Evolutionary conservation across 1,284 basidiomycete genomes (phyloP), one percentile per base, ranked within the genome.

Genomic region (Pterulicium gracile): DNA sequence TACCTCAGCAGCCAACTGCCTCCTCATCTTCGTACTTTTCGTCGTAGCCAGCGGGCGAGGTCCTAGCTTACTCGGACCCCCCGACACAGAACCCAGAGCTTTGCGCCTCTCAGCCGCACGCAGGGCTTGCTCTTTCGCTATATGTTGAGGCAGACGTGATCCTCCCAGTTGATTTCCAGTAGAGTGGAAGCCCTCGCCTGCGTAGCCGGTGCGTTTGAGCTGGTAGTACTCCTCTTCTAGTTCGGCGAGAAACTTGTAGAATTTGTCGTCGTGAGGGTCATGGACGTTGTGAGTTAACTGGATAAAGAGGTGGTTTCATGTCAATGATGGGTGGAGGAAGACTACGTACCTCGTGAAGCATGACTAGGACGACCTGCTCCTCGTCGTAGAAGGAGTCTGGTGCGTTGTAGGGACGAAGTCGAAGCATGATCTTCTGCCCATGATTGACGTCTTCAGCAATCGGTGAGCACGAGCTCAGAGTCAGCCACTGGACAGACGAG

Each of bases 231-330:
- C 90, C 44, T 89, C 81, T 56, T 91, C 81, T 3, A 95, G 69
- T 18, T 70, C 74, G 5, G 76, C 70, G 1, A 94, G 75, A 49
- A 82, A 78, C 51, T 84, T 85, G 69, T 92, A 91, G 58, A 86
- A 87, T 46, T 74, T 73, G 20, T 87, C 81, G 54, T 94, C 86
- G 56, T 94, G 91, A 2, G 88, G 84, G 1, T 88, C 87, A 58
- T 89, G 86, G 3, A 85, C 78, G 56, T 89, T 93, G 59, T 94
- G 91, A 0, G 89, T 86, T 24, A 94, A 79, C 84, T 90, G 50
- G 22, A 24, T 45, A 34, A 39, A 27, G 46, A 49, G 13, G 12
- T 32, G 14, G 46, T 22, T n/a, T 13, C 10, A 18, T 22, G 17
- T 34, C 20, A 23, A 27, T 36, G n/a, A 43, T 24, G 32, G 27